phyloP scores from a whole-genome alignment of 768 basidiomycete species.

The Lentinula lateritia region DNA sequence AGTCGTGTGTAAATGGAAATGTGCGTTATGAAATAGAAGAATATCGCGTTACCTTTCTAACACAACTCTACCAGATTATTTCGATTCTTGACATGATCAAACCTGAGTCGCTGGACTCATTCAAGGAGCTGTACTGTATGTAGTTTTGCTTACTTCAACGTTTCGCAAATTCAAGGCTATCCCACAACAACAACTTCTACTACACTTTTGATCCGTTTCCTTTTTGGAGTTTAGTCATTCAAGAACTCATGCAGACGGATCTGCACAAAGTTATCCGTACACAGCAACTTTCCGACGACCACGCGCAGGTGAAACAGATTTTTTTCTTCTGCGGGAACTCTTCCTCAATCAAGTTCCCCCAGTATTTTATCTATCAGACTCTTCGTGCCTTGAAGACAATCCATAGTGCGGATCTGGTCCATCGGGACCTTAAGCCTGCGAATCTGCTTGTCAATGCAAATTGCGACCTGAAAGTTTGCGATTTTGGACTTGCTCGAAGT shows the following conservation, averaged over 20 bases:
- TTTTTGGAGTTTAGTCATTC: conserved; percentile 46
- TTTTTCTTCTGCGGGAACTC: neutral
- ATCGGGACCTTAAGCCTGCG: conserved; percentile 79
- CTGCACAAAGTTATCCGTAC: conserved; percentile 89
- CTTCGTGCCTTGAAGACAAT: conserved; percentile 85
- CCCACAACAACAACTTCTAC: no score
- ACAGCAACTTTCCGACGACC: conserved; percentile 87
- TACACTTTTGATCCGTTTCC: neutral
- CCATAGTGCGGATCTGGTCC: conserved; percentile 79
- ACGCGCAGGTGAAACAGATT: conserved; percentile 33
- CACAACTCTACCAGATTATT: conserved; percentile 50
- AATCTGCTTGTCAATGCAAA: conserved; percentile 87
- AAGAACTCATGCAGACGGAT: conserved; percentile 89
- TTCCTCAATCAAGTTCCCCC: neutral
- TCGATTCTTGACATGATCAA: conserved; percentile 89
- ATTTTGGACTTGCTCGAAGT: conserved; percentile 79
- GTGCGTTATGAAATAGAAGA: conserved; percentile 27
- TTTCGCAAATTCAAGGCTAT: no score
- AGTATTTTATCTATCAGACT: conserved; percentile 79
- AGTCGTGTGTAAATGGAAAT: conserved; percentile 76
- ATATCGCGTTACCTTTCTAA: no score
- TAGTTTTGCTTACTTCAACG: neutral
- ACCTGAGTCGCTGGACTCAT: conserved; percentile 65
- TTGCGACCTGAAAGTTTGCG: conserved; percentile 85
- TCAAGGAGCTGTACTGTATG: conserved; percentile 83